Conservation (phyloP, 495 filamentous ascomycete species). For the Choiromyces venosus region DNA sequence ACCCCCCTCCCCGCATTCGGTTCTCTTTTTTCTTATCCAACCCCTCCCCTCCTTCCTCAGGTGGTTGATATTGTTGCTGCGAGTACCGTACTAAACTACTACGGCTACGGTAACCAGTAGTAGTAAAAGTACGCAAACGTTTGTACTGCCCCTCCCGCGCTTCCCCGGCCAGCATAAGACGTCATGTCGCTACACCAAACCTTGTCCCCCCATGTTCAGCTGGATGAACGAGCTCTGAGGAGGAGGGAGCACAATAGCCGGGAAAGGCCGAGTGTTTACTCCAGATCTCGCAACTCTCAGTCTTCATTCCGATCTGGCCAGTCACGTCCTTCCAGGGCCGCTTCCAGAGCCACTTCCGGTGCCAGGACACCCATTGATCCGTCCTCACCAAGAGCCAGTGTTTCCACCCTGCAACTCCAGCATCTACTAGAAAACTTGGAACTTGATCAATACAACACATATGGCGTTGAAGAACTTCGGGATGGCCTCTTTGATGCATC, state of each 20-base stretch:
- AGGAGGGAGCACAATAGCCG: slow-evolving; percentile 11
- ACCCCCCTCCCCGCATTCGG: background rate
- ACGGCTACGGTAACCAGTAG: background rate
- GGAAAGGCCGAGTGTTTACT: slow-evolving; percentile 23
- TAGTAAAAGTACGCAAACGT: background rate
- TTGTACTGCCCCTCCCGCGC: background rate
- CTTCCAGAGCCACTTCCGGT: slow-evolving; percentile 20
- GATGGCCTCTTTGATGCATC: slow-evolving; percentile 59
- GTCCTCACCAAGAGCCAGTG: slow-evolving; percentile 36
- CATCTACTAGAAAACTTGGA: slow-evolving; percentile 45
- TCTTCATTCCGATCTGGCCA: slow-evolving; percentile 33
- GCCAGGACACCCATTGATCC: slow-evolving; percentile 36
- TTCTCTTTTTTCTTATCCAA: background rate
- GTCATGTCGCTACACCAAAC: background rate
- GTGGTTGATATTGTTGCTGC: background rate
- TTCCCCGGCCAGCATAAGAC: background rate
- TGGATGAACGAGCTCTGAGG: slow-evolving; percentile 31
- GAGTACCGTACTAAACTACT: background rate
- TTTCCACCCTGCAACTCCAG: slow-evolving; percentile 44
- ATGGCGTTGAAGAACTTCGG: slow-evolving; percentile 52
- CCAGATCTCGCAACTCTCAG: slow-evolving; percentile 28
- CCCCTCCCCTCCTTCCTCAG: background rate
- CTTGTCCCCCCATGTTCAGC: slow-evolving; percentile 25
- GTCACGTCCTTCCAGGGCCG: slow-evolving; percentile 8
- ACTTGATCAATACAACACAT: slow-evolving; percentile 48